Base-by-base conservation (phyloP, 83 land plant species). In the Isoetes engelmannii region DNA sequence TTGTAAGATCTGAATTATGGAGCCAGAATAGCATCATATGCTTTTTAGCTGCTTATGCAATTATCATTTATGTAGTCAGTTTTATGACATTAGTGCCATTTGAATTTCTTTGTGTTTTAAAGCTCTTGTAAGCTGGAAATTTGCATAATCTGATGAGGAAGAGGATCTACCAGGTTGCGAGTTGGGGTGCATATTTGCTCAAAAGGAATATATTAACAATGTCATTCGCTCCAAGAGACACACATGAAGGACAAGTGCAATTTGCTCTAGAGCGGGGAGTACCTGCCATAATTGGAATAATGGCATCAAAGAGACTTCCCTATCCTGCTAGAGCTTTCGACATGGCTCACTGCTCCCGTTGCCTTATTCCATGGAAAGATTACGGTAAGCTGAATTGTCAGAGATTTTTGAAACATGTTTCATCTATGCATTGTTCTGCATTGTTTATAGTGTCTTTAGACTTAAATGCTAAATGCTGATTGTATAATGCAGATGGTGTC, bases 191-290 rank as follows among this genome's bases (percentile, higher is more conserved):
- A 4, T 78, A 72, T 45, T 56, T 78, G 66, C 61, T 78, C 59
- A 68, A 69, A 59, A 68, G 71, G 44, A 55, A 78, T 45, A 68
- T 78, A 4, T 47, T 78, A 46, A 50, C 81, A 19, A 74, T 78
- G 81, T 78, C 81, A 55, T 78, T 78, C 68, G 81, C 81, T 5
- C 81, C 81, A 0, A 62, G 81, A 45, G 81, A 78, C 45, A 73
- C 73, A 3, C 81, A 78, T 49, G 77, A 74, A 49, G 79, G 74
- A 10, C 81, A 78, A 63, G 66, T 78, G 10, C 81, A 78, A 50
- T 78, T 78, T 64, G 81, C 81, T 10, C 65, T 78, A 5, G 81
- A 78, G 44, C 78, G 81, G 45, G 81, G 81, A 21, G 81, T 78
- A 12, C 81, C 81, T 19, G 81, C 81, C 17, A 73, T 78, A 50